A percentile compares a stretch with the other conserved stretches of the same genome.
Evolutionary conservation across 2,329 filamentous ascomycete species (phyloP).

Genomic region (Colletotrichum liriopes): DNA sequence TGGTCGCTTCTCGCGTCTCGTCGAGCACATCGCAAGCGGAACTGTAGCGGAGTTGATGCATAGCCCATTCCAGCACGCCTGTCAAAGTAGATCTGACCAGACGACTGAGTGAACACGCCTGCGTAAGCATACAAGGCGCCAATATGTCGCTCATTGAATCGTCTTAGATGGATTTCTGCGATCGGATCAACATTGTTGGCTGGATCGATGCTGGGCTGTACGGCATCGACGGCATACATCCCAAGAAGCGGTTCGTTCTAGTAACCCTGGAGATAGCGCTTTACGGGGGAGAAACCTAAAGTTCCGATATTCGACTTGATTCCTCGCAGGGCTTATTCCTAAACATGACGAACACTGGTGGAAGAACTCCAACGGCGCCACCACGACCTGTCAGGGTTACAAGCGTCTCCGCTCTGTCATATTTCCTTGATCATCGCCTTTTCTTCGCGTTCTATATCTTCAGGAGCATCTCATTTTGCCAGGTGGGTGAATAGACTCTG

Average conservation of each 20-base stretch:
- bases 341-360: background rate
- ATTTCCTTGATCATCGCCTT: background rate
- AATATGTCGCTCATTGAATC: conserved; percentile 49
- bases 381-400: background rate
- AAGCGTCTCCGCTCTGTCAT: background rate
- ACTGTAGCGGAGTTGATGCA: conserved; percentile 36
- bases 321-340: background rate
- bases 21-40: conserved; percentile 44
- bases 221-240: conserved; percentile 44
- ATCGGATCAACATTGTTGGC: conserved; percentile 44
- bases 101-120: conserved; percentile 22
- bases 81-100: conserved; percentile 38
- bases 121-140: conserved; percentile 43
- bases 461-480: too few relatives aligned
- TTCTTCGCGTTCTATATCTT: too few relatives aligned
- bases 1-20: conserved; percentile 65
- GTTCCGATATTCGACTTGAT: background rate
- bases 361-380: too few relatives aligned
- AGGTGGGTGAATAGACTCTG: too few relatives aligned
- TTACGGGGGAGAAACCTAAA: conserved; percentile 50
- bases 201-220: conserved; percentile 53
- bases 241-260: conserved; percentile 48
- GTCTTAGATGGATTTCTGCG: conserved; percentile 8
- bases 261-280: conserved; percentile 52
- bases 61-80: conserved; percentile 35